Evolutionary conservation across 2,329 filamentous ascomycete genomes (phyloP).

Genomic region (Fusarium gaditjirri): DNA sequence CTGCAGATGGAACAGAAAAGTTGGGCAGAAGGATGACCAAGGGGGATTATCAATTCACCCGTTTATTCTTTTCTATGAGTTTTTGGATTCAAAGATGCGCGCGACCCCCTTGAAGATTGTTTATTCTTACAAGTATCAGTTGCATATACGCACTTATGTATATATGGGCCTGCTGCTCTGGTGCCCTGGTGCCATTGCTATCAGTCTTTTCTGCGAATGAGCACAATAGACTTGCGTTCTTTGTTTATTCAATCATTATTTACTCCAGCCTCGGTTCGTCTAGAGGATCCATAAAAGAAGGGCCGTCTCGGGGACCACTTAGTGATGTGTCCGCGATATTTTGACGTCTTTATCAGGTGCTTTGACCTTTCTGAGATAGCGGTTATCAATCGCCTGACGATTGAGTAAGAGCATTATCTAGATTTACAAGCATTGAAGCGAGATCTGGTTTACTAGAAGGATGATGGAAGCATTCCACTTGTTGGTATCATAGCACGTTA

Average conservation of each 20-base stretch:
- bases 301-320: slow-evolving; percentile 16
- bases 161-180: slow-evolving; percentile 15
- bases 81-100: slow-evolving; percentile 25
- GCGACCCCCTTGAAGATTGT: slow-evolving; percentile 15
- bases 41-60: slow-evolving; percentile 22
- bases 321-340: not conserved
- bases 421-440: not conserved
- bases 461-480: slow-evolving; percentile 2
- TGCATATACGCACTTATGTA: slow-evolving; percentile 12
- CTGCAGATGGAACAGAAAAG: slow-evolving; percentile 24
- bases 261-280: not conserved
- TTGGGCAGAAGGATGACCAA: slow-evolving; percentile 19
- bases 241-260: not conserved
- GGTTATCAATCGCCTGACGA: slow-evolving; percentile 6
- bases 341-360: slow-evolving; percentile 23
- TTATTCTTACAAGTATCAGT: slow-evolving; percentile 10
- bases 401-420: not conserved
- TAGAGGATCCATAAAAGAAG: slow-evolving; percentile 10
- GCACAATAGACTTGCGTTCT: slow-evolving; percentile 33
- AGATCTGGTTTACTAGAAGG: slow-evolving; percentile 11
- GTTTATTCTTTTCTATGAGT: slow-evolving; percentile 3
- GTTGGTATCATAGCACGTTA: not conserved
- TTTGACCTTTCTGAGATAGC: slow-evolving; percentile 4
- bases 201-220: slow-evolving; percentile 18
- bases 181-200: not conserved